Evolutionary conservation across 1,284 basidiomycete genomes (phyloP).

Genomic region (Stygiomarasmius scandens): DNA sequence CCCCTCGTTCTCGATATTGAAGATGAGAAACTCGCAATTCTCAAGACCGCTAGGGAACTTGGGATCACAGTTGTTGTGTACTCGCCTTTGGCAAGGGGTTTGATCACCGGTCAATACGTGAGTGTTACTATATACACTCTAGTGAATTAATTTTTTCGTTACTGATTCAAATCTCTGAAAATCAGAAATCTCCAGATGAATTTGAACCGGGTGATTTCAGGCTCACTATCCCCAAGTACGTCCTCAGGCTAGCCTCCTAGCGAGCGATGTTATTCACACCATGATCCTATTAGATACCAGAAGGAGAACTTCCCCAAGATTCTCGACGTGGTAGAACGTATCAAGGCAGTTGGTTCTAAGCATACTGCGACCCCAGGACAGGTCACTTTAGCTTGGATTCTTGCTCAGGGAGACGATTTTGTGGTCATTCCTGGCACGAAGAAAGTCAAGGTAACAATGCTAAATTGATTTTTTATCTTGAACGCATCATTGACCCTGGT

Average conservation of each 20-base stretch:
- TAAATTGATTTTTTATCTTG: not conserved
- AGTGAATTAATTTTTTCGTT: not conserved
- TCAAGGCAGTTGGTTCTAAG: constrained; percentile 35
- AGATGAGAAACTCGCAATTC: constrained; percentile 46
- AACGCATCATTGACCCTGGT: not conserved
- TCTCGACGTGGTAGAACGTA: constrained; percentile 38
- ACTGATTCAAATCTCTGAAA: not conserved
- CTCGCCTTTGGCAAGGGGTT: constrained; percentile 62
- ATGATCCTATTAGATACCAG: constrained; percentile 23
- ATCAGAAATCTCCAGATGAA: constrained; percentile 45
- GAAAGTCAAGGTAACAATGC: constrained; percentile 16
- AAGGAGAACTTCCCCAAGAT: constrained; percentile 47
- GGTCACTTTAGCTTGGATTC: constrained; percentile 49
- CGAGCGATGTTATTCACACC: not conserved
- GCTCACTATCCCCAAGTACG: constrained; percentile 22
- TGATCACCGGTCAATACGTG: constrained; percentile 60
- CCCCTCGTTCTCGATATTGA: constrained; percentile 62
- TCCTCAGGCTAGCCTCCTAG: too few species aligned
- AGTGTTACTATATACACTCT: not conserved
- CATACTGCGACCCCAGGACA: constrained; percentile 44
- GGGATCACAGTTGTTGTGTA: constrained; percentile 62
- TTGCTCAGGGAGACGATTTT: constrained; percentile 43
- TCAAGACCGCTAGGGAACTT: constrained; percentile 54
- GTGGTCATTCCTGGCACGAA: constrained; percentile 46
- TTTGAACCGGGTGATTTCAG: constrained; percentile 47